These are phyloP conservation scores for Didymella pinodella DNA, from an alignment of 2,329 filamentous ascomycete genomes.

Conservation along the genomic window DNA sequence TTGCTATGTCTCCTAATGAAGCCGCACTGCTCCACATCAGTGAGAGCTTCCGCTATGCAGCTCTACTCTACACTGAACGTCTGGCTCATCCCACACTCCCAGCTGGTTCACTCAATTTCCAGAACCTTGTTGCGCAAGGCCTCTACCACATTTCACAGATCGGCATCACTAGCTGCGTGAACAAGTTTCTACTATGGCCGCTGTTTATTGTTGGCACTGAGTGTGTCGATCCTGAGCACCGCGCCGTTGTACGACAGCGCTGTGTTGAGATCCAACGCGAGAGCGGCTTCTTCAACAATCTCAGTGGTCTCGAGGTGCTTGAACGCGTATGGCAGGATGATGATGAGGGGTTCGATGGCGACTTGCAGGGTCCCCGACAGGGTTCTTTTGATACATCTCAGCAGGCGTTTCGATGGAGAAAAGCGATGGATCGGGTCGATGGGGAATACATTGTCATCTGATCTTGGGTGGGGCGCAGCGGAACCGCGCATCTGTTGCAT, in stretches of 20 bases:
- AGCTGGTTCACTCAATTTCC: slow-evolving; percentile 78
- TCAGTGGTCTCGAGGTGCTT: slow-evolving; percentile 82
- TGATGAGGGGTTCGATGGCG: slow-evolving; percentile 42
- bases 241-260: slow-evolving; percentile 78
- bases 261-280: slow-evolving; percentile 87
- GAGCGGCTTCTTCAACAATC: slow-evolving; percentile 92
- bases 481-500: slow-evolving; percentile 27
- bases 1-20: slow-evolving; percentile 61
- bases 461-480: slow-evolving; percentile 27
- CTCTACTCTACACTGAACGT: slow-evolving; percentile 87
- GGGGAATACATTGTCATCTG: slow-evolving; percentile 62
- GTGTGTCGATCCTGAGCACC: slow-evolving; percentile 81
- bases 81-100: slow-evolving; percentile 79
- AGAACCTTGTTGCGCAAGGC: slow-evolving; percentile 81
- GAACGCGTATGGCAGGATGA: slow-evolving; percentile 81
- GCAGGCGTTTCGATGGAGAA: slow-evolving; percentile 58
- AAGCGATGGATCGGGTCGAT: slow-evolving; percentile 59
- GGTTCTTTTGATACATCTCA: slow-evolving; percentile 38
- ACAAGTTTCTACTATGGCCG: slow-evolving; percentile 94
- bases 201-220: slow-evolving; percentile 90
- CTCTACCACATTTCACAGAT: slow-evolving; percentile 84
- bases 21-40: slow-evolving; percentile 82
- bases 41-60: slow-evolving; percentile 88
- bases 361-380: slow-evolving; percentile 27
- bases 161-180: slow-evolving; percentile 72